Evolutionary conservation across 257 asterid genomes (phyloP).

Genomic region (Nicotiana obtusifolia): DNA sequence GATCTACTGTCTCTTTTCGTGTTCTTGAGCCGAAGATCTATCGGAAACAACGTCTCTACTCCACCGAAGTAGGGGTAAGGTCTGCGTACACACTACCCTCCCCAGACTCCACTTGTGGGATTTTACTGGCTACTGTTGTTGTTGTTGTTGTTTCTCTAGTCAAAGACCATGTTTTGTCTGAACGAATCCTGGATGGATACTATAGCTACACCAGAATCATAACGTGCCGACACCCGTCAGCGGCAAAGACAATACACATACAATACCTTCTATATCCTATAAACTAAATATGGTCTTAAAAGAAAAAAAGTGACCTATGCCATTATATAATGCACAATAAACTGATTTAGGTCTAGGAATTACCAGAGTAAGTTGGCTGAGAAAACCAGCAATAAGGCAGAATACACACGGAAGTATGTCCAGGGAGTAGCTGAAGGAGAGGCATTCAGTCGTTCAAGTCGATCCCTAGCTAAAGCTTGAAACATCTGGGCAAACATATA

Average conservation of each 20-base stretch:
- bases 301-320: neutral
- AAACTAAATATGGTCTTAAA: neutral
- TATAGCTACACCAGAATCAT: neutral
- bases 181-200: neutral
- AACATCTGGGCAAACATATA: slow-evolving; percentile 61
- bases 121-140: no score
- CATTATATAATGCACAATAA: slow-evolving; percentile 1
- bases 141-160: neutral
- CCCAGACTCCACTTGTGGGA: no score
- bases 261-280: neutral
- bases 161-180: neutral
- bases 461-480: slow-evolving; percentile 93
- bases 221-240: neutral
- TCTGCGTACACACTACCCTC: no score
- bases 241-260: neutral
- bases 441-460: slow-evolving; percentile 90
- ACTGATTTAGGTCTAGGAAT: slow-evolving; percentile 13
- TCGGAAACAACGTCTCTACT: no score
- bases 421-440: slow-evolving; percentile 90
- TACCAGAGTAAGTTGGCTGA: slow-evolving; percentile 79
- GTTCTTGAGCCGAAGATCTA: no score
- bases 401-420: slow-evolving; percentile 85
- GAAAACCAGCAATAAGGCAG: slow-evolving; percentile 74
- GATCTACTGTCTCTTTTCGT: no score
- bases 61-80: no score